Evolutionary conservation across 352 stramenopile genomes (phyloP), one percentile per base, ranked within the genome.

Genomic region (Phytophthora uliginosa): DNA sequence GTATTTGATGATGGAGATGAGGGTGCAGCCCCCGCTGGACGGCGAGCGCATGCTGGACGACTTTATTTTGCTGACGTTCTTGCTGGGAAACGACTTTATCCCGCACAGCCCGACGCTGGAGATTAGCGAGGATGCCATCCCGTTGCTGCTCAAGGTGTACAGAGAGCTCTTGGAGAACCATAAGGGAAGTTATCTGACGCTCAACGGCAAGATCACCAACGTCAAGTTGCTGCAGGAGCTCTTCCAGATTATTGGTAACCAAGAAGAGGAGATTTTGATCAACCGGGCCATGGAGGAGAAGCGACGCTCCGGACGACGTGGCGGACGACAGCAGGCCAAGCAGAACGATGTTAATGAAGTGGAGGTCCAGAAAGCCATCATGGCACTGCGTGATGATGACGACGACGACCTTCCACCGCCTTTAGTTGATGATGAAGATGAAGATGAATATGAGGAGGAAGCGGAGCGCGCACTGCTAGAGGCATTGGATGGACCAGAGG

Each of bases 31-130:
- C 17, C 82, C 81, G 3, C 53, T 92, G 2, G 78, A 91, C 63
- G 85, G 85, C 22, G 98, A 99, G 78, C 88, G 98, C 18, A 95
- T 99, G 63, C 96, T 99, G 67, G 98, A 99, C 82, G 98, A 99
- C 77, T 99, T 99, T 78, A 98, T 99, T 9, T 94, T 99, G 71
- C 89, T 99, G 59, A 99, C 98, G n/a, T 99, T 99, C 78, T 84
- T 99, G 47, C 92, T 99, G 3, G 98, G 98, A 42, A 99, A 99
- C 85, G 98, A 99, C 74, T 99, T 99, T 65, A 96, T 99, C 62
- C 98, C 98, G 17, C 98, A 99, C 75, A 96, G 99, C 69, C 98
- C 98, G 50, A 98, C 97, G 50, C 83, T 99, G 9, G 98, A 99
- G 83, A 99, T 99, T 79, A 95, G 91, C 38, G 98, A 99, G 79